Conservation (phyloP, 331 rosid species). For the Acacia concinna region DNA sequence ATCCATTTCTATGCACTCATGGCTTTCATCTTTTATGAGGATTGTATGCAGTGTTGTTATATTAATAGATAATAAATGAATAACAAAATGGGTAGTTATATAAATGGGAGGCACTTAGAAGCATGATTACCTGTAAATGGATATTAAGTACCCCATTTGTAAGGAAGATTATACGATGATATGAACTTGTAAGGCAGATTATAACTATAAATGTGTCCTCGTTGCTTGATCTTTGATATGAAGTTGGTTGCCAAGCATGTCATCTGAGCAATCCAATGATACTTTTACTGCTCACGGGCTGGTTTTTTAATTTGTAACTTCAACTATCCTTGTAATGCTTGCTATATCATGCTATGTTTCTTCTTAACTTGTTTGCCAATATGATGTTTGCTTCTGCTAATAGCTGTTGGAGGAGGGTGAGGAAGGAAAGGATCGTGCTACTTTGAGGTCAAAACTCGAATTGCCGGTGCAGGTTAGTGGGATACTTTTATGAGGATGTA, state of each 20-base stretch:
- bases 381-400: neutral
- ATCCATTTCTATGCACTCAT: neutral
- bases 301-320: neutral
- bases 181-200: too few species aligned
- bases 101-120: too few species aligned
- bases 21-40: neutral
- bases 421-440: slow-evolving; percentile 23
- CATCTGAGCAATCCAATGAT: neutral
- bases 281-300: neutral
- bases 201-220: neutral
- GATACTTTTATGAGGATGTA: slow-evolving; percentile 23
- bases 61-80: too few species aligned
- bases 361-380: neutral
- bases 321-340: neutral
- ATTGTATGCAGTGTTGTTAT: neutral
- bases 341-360: neutral
- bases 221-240: neutral
- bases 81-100: too few species aligned
- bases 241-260: neutral
- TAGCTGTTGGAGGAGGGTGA: slow-evolving; percentile 21
- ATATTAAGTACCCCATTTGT: too few species aligned
- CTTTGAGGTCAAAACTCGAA: slow-evolving; percentile 15
- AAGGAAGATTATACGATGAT: too few species aligned
- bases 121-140: too few species aligned
- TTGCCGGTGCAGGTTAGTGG: slow-evolving; percentile 19